Evolutionary conservation across 495 filamentous ascomycete genomes (phyloP).

Genomic region (Penicillium bialowiezense): DNA sequence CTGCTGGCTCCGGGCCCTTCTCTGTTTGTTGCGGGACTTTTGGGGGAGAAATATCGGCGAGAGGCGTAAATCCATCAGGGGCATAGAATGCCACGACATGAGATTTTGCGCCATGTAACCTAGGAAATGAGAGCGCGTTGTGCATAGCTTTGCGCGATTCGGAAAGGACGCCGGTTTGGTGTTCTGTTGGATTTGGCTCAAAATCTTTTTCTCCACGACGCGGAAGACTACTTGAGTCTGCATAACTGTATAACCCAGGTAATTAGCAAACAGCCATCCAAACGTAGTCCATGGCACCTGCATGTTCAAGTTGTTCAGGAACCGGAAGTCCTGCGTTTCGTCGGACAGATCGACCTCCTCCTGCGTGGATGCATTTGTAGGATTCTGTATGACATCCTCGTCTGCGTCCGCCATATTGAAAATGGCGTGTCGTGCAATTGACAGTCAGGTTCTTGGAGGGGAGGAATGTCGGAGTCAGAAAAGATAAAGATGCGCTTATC

Average conservation of each 20-base stretch:
- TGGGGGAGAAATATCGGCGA: slow-evolving; percentile 3
- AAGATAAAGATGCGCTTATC: slow-evolving; percentile 13
- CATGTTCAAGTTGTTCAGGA: slow-evolving; percentile 60
- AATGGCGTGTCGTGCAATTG: neutral
- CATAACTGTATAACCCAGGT: slow-evolving; percentile 27
- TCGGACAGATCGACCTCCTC: slow-evolving; percentile 69
- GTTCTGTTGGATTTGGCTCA: slow-evolving; percentile 81
- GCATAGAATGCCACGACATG: slow-evolving; percentile 54
- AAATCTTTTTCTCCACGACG: slow-evolving; percentile 94
- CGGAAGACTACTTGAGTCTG: slow-evolving; percentile 49
- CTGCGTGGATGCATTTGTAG: slow-evolving; percentile 27
- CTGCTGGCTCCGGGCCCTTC: slow-evolving; percentile 12
- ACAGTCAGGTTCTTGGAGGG: neutral
- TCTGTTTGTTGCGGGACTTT: slow-evolving; percentile 10
- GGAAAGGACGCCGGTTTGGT: slow-evolving; percentile 71
- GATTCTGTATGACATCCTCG: slow-evolving; percentile 39
- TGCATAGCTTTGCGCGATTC: slow-evolving; percentile 88
- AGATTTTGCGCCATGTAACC: slow-evolving; percentile 58
- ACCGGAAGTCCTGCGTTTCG: slow-evolving; percentile 85
- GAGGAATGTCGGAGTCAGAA: neutral
- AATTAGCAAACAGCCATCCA: neutral
- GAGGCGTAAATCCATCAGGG: slow-evolving; percentile 35
- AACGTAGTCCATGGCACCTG: slow-evolving; percentile 21
- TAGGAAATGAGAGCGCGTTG: slow-evolving; percentile 71
- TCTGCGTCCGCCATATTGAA: slow-evolving; percentile 48